Evolutionary conservation across 2,329 filamentous ascomycete genomes (phyloP).

Genomic region (Sclerotinia nivalis): DNA sequence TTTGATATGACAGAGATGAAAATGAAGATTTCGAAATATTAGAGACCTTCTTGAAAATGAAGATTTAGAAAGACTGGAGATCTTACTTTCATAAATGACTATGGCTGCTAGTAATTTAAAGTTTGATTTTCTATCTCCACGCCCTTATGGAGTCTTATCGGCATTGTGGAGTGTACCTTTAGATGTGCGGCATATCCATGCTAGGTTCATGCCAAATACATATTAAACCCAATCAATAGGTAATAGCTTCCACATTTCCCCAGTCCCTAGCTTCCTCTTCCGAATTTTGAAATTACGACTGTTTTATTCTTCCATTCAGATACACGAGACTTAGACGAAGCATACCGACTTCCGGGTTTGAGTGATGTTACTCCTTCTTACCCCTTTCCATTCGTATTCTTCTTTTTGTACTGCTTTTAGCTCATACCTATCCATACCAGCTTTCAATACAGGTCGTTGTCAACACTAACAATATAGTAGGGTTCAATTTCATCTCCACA

Average conservation of each 20-base stretch:
- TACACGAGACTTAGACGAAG: background rate
- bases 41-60: background rate
- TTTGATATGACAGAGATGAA: too few relatives aligned
- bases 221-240: background rate
- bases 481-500: conserved; percentile 2
- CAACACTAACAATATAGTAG: background rate
- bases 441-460: background rate
- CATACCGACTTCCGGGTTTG: background rate
- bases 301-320: background rate
- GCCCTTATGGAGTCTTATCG: background rate
- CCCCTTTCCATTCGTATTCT: background rate
- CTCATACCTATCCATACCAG: background rate
- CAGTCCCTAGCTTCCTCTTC: background rate
- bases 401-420: background rate
- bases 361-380: too few relatives aligned
- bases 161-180: background rate
- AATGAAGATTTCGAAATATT: background rate
- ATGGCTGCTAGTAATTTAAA: too few relatives aligned
- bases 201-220: conserved; percentile 5
- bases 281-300: background rate
- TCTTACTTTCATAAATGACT: background rate
- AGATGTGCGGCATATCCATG: background rate
- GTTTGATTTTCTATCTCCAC: background rate
- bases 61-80: background rate
- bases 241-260: background rate